Base-by-base conservation (phyloP, 2,329 filamentous ascomycete species). In the Spiromastix sp. region DNA sequence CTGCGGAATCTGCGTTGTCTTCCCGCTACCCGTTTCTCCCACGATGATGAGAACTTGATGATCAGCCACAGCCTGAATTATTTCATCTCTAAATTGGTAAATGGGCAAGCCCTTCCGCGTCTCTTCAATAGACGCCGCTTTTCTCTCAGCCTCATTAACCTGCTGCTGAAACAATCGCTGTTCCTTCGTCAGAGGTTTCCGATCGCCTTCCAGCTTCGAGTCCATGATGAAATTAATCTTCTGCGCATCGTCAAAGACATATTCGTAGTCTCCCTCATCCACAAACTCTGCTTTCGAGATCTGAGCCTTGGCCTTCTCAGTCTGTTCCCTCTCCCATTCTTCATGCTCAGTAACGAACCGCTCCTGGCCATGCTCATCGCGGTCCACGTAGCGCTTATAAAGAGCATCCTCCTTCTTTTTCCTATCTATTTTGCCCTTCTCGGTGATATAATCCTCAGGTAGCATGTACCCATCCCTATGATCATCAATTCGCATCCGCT, bases 1-100 rank as follows among this genome's bases (percentile, higher is more conserved):
- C 51, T 96, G 91, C 0, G 89, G 85, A 11, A 96, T 65, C 55
- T 98, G 91, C 0, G 91, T 98, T 0, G 89, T 94, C 61, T 98
- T 98, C 48, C 91, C 91, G 47, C 79, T 86, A 35, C 91, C 91
- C 0, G 91, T 98, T 58, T 96, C 87, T 52, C 85, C 91, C 2
- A 95, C 86, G 36, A 98, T 80, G 39, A 98, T 85, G 8, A 98
- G 61, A 10, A 93, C 77, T 51, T 95, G 91, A 46, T 87, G 80
- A 34, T 93, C 69, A 21, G 78, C 74, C n/a, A 96, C 68, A 0
- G 91, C 91, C n/a, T 79, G 74, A 15, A 98, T 69, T 37, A 98
- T 82, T 44, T 89, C 71, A 26, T 94, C 81, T 16, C 86, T 74
- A 49, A 89, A 96, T 29, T 79, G 71, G 57, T 89, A 96, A 29